phyloP scores from a whole-genome alignment of 2,329 filamentous ascomycete species.

The Leptographium galeiforme region DNA sequence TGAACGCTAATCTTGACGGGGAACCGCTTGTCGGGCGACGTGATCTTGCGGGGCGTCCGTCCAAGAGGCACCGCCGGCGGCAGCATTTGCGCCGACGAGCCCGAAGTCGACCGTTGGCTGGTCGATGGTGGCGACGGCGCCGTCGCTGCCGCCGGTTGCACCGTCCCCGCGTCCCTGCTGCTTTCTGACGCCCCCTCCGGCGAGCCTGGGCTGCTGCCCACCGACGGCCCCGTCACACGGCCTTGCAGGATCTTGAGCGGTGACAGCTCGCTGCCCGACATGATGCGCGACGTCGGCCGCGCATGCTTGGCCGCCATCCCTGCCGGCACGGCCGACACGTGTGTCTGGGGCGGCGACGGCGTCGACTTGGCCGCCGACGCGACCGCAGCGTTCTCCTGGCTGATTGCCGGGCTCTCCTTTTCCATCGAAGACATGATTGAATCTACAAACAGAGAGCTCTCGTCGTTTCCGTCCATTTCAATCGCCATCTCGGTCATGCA shows the following conservation, averaged over 20 bases:
- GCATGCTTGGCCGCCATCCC: not conserved
- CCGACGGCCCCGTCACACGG: slow-evolving; percentile 4
- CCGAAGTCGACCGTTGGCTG: not conserved
- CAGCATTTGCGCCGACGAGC: slow-evolving; percentile 14
- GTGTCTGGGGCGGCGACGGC: not conserved
- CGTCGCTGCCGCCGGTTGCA: not conserved
- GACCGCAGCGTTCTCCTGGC: slow-evolving; percentile 31
- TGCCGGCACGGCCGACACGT: slow-evolving; percentile 27
- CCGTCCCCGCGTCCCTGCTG: slow-evolving; percentile 9
- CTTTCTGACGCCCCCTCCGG: slow-evolving; percentile 9
- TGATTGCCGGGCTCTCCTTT: not conserved
- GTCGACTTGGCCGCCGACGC: not conserved
- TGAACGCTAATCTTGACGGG: slow-evolving; percentile 40
- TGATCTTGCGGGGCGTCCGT: slow-evolving; percentile 33
- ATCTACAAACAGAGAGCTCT: slow-evolving; percentile 19
- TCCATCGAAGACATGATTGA: slow-evolving; percentile 15
- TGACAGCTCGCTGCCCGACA: slow-evolving; percentile 43
- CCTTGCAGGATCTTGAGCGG: slow-evolving; percentile 40
- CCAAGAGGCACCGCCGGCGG: slow-evolving; percentile 17
- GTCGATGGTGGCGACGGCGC: not conserved
- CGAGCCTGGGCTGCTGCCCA: slow-evolving; percentile 13
- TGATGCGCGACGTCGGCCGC: slow-evolving; percentile 37
- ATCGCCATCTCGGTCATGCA: not conserved
- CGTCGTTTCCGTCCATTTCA: slow-evolving; percentile 2
- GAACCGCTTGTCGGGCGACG: slow-evolving; percentile 42